Evolutionary conservation across 176 grass and related monocot species (phyloP).

Genomic region (Puya raimondii): DNA sequence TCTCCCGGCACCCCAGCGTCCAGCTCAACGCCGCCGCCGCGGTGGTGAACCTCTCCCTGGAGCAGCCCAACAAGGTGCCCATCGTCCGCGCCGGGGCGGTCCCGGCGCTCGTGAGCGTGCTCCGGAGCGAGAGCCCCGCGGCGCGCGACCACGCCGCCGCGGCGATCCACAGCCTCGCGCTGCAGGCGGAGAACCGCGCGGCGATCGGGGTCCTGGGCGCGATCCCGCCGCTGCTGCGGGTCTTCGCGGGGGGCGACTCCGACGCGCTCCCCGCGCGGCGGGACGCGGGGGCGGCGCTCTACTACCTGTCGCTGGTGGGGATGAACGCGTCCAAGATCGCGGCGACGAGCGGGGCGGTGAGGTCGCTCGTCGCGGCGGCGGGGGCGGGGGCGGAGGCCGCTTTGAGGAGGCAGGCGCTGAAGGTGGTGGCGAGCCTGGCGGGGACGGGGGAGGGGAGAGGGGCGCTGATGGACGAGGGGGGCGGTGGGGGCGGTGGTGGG

Average conservation of each 20-base stretch:
- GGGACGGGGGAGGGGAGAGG: conserved; percentile 50
- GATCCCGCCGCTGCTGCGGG: conserved; percentile 57
- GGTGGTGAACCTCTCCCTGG: conserved; percentile 77
- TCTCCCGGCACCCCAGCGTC: conserved; percentile 35
- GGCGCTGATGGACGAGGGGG: conserved; percentile 64
- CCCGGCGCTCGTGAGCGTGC: conserved; percentile 58
- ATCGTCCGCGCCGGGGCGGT: conserved; percentile 75
- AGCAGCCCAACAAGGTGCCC: conserved; percentile 58
- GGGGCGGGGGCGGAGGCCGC: conserved; percentile 26
- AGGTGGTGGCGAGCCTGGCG: conserved; percentile 63
- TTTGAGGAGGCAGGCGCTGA: conserved; percentile 49
- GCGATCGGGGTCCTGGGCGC: conserved; percentile 82
- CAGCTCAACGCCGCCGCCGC: conserved; percentile 64
- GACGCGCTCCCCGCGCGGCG: conserved; percentile 39
- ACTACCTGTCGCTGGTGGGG: conserved; percentile 64
- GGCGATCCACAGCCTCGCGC: conserved; percentile 70
- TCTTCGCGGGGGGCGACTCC: conserved; percentile 24
- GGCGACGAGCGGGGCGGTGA: conserved; percentile 45
- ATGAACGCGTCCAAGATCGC: conserved; percentile 78
- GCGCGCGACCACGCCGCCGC: conserved; percentile 76
- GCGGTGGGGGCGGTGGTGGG: conserved; percentile 43
- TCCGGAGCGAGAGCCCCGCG: conserved; percentile 46
- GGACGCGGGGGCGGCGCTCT: conserved; percentile 76
- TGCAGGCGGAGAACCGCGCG: conserved; percentile 81
- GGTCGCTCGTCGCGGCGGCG: conserved; percentile 36